Evolutionary conservation across 2,329 filamentous ascomycete genomes (phyloP).

Genomic region (Hypoxylon sp.): DNA sequence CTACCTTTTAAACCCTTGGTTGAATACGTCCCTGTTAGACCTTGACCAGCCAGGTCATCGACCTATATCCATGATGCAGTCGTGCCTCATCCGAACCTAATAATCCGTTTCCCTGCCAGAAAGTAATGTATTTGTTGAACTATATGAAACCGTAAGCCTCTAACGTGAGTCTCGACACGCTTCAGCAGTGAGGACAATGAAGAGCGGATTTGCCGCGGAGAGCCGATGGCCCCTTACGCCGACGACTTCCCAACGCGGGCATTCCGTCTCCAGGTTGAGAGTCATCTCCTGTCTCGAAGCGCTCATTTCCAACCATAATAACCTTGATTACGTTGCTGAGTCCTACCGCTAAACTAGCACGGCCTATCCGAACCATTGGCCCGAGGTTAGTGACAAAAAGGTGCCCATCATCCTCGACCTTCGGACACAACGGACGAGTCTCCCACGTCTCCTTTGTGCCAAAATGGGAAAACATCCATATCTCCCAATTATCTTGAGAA

Average conservation of each 20-base stretch:
- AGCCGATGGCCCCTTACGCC: conserved; percentile 54
- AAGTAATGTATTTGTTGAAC: conserved; percentile 17
- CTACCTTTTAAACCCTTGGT: conserved; percentile 23
- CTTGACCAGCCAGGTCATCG: conserved; percentile 30
- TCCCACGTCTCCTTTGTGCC: conserved; percentile 63
- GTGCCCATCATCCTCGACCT: conserved; percentile 62
- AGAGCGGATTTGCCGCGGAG: conserved; percentile 33
- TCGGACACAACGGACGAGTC: conserved; percentile 61
- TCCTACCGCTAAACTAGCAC: conserved; percentile 76
- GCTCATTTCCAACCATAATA: conserved; percentile 75
- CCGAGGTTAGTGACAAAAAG: conserved; percentile 77
- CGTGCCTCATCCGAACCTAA: conserved; percentile 31
- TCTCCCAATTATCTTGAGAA: conserved; percentile 64
- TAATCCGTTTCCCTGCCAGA: conserved; percentile 29
- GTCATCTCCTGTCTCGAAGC: conserved; percentile 66
- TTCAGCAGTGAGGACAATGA: conserved; percentile 35
- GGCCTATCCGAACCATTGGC: conserved; percentile 74
- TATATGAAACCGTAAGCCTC: conserved; percentile 6
- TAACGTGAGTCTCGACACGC: background rate
- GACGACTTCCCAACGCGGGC: conserved; percentile 54
- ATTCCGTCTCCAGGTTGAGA: conserved; percentile 56
- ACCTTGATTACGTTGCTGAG: conserved; percentile 82
- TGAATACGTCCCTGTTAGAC: conserved; percentile 17
- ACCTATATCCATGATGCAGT: conserved; percentile 34
- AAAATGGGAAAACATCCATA: conserved; percentile 67